Evolutionary conservation across 768 basidiomycete genomes (phyloP), one percentile per base, ranked within the genome.

Genomic region (Tylopilus felleus): DNA sequence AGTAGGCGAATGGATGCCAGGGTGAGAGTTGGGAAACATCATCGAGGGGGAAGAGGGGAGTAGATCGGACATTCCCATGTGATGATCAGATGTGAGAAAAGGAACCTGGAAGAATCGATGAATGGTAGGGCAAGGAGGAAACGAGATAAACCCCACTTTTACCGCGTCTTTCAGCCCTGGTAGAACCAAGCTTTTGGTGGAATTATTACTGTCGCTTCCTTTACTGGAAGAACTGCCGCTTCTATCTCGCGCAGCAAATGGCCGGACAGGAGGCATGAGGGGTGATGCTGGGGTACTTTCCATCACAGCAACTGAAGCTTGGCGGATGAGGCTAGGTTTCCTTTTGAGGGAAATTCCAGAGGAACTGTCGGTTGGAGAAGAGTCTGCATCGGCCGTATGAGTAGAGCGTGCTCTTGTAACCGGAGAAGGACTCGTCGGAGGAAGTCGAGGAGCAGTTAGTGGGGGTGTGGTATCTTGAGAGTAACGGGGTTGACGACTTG

Each of bases 121-220:
- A 53, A 38, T 40, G 46, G 36, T 43, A 33, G 33, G 27, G 33
- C 35, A 16, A 29, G 55, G 22, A 52, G 19, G 7, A 29, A 35
- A 25, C 39, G 1, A 6, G n/a, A 23, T 31, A 45, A 39, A 27
- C 21, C 29, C 44, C 66, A 85, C 87, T 81, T 88, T 89, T 25
- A 89, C 69, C 17, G 86, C 84, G 62, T 90, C 87, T 63, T 84
- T 88, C 29, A 89, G 71, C 4, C 82, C 85, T 2, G 85, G 84
- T 0, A 83, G 69, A 23, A 74, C 73, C 35, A 75, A 59, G 51
- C 63, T 63, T 51, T 62, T 62, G 41, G 62, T 45, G 17, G 66
- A 65, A 51, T 51, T 62, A 49, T 62, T 59, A 14, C 63, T 66
- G n/a, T 75, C 64, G 51, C 75, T 66, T 52, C 71, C 62, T 60